These are phyloP conservation scores for Carallia brachiata DNA, from an alignment of 345 rosid species.

Conservation along the genomic window DNA sequence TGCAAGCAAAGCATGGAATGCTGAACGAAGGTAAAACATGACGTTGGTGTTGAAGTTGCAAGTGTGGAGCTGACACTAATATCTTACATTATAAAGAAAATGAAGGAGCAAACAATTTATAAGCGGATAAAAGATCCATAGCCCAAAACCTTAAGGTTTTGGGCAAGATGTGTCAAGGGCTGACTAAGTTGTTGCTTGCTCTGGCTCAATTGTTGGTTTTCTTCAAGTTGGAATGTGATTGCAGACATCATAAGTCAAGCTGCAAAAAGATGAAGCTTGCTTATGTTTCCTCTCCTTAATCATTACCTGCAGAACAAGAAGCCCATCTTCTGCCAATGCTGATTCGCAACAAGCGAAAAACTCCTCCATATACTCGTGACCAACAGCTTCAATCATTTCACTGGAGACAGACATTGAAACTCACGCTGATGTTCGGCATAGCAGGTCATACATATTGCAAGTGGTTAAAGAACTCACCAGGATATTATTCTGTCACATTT, in stretches of 20 bases:
- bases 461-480: conserved; percentile 44
- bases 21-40: no score
- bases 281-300: background rate
- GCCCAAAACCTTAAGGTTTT: no score
- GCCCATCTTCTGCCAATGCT: conserved; percentile 66
- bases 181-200: no score
- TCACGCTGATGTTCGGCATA: background rate
- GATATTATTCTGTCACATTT: conserved; percentile 84
- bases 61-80: no score
- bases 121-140: no score
- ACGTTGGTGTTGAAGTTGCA: no score
- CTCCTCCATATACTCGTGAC: conserved; percentile 88
- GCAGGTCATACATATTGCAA: background rate
- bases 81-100: no score
- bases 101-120: no score
- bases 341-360: conserved; percentile 76
- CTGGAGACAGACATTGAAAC: conserved; percentile 37
- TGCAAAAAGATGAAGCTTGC: background rate
- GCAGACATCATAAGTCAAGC: background rate
- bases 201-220: no score
- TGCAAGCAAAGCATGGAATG: background rate
- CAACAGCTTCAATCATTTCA: conserved; percentile 92
- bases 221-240: no score
- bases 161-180: no score
- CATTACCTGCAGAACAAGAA: conserved; percentile 77